Evolutionary conservation across 768 basidiomycete genomes (phyloP).

Genomic region (Tricholoma terreum): DNA sequence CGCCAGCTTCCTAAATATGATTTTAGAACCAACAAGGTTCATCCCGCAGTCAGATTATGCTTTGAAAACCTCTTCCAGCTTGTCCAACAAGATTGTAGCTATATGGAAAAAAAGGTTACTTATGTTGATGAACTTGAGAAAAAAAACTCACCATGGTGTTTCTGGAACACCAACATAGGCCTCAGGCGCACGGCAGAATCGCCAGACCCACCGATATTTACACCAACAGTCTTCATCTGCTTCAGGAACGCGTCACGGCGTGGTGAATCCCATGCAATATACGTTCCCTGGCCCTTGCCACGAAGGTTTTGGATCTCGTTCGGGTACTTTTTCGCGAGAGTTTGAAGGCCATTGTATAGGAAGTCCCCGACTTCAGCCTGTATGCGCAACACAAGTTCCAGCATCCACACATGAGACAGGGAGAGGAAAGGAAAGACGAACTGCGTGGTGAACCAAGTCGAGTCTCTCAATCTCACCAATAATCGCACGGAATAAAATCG

Average conservation of each 20-base stretch:
- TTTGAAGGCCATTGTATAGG: neutral
- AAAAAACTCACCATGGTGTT: neutral
- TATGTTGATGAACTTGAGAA: neutral
- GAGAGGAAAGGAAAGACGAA: neutral
- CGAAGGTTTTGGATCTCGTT: neutral
- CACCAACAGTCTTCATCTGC: neutral
- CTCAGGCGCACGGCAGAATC: neutral
- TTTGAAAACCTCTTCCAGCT: neutral
- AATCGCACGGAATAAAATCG: neutral
- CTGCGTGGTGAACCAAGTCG: neutral
- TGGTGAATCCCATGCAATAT: neutral
- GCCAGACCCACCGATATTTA: neutral
- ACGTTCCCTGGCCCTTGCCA: constrained; percentile 1
- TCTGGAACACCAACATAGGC: neutral
- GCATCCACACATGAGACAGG: too few species aligned
- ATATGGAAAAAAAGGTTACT: neutral
- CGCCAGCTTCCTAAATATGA: too few species aligned
- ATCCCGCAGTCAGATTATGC: neutral
- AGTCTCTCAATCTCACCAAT: neutral
- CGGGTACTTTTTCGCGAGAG: neutral
- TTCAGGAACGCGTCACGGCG: neutral
- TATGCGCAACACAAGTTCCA: neutral
- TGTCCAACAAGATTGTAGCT: neutral
- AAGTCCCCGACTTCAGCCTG: neutral
- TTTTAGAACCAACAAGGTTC: neutral